Evolutionary conservation across 1,139 yeast genomes (phyloP).

Genomic region (Diutina neorugosa): DNA sequence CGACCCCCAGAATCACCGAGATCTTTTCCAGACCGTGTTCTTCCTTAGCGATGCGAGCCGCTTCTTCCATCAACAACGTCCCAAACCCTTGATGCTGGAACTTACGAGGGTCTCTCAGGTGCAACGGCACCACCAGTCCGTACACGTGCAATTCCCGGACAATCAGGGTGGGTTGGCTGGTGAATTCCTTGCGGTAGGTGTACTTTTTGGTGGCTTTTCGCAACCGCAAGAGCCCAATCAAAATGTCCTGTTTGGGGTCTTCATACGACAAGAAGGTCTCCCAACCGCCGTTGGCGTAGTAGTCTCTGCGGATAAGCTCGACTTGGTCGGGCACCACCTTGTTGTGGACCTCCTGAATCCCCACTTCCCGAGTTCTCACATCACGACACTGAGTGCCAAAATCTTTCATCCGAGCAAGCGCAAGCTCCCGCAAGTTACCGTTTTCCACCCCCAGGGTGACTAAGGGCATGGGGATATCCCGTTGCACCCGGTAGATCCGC

Average conservation of each 20-base stretch:
- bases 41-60: conserved; percentile 87
- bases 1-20: conserved; percentile 93
- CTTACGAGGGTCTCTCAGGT: conserved; percentile 94
- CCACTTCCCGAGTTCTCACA: conserved; percentile 97
- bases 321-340: conserved; percentile 97
- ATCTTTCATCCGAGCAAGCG: conserved; percentile 95
- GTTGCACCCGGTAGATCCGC: conserved; percentile 92
- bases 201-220: conserved; percentile 84
- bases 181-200: conserved; percentile 84
- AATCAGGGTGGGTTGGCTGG: conserved; percentile 73
- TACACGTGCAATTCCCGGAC: conserved; percentile 95
- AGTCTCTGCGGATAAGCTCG: conserved; percentile 88
- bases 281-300: conserved; percentile 98
- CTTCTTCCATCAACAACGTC: conserved; percentile 94
- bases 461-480: conserved; percentile 98
- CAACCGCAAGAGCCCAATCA: conserved; percentile 80
- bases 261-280: conserved; percentile 93
- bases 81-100: conserved; percentile 99
- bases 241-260: conserved; percentile 92
- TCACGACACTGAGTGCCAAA: conserved; percentile 94
- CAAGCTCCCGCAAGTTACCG: conserved; percentile 91
- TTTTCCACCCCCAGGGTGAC: conserved; percentile 98
- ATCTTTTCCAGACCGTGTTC: conserved; percentile 91
- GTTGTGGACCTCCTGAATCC: conserved; percentile 96
- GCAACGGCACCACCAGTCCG: conserved; percentile 95